Evolutionary conservation across 352 stramenopile genomes (phyloP).

Genomic region (Elongisporangium undulatum): DNA sequence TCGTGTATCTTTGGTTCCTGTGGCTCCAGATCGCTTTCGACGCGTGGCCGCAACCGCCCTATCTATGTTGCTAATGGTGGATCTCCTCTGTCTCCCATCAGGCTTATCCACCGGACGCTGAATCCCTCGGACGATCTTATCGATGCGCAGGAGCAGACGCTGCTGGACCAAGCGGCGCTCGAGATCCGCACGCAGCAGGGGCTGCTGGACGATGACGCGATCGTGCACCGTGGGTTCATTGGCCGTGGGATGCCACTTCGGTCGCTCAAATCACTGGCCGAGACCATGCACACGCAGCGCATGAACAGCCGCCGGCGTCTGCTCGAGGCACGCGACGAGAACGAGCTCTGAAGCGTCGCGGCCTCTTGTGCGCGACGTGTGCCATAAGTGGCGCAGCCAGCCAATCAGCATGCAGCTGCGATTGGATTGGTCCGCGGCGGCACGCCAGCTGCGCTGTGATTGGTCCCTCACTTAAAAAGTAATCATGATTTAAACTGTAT

Average conservation of each 20-base stretch:
- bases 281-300: constrained; percentile 40
- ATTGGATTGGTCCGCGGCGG: constrained; percentile 13
- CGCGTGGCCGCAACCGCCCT: neutral
- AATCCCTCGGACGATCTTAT: constrained; percentile 53
- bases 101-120: constrained; percentile 49
- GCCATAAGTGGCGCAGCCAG: constrained; percentile 3
- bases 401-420: constrained; percentile 13
- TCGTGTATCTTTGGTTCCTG: neutral
- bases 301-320: constrained; percentile 16
- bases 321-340: constrained; percentile 10
- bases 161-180: constrained; percentile 24
- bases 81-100: constrained; percentile 6
- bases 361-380: neutral
- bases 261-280: constrained; percentile 35
- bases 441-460: constrained; percentile 9
- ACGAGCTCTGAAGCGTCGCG: constrained; percentile 21
- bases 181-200: constrained; percentile 40
- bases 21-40: neutral
- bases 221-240: constrained; percentile 51
- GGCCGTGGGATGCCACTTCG: constrained; percentile 45
- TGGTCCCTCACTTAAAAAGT: constrained; percentile 16
- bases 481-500: neutral
- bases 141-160: constrained; percentile 29
- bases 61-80: neutral
- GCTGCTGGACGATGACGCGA: constrained; percentile 33